Conservation (phyloP, 345 rosid genomes). For the Mangifera indica region DNA sequence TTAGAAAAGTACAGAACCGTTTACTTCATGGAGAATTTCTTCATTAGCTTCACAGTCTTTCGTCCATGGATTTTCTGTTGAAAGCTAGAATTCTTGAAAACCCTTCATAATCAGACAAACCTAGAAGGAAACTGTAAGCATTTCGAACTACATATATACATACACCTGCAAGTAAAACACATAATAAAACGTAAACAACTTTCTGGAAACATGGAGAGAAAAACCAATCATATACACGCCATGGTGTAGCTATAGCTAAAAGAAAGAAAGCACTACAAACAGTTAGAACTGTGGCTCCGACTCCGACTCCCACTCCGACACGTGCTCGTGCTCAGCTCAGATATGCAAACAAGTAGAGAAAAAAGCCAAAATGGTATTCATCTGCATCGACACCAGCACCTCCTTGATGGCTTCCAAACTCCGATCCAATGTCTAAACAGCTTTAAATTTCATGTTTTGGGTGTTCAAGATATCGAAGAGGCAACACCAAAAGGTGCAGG, state of each 20-base stretch:
- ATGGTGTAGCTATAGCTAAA: not conserved
- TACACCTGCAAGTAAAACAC: not conserved
- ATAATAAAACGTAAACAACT: not conserved
- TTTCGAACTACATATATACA: too few relatives aligned
- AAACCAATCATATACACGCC: not conserved
- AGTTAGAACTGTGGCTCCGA: too few relatives aligned
- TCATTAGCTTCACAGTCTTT: not conserved
- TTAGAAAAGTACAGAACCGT: conserved; percentile 9
- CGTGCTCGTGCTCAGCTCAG: not conserved
- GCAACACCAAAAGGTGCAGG: conserved; percentile 46
- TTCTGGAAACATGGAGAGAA: not conserved
- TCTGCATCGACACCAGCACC: conserved; percentile 59
- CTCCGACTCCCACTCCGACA: too few relatives aligned
- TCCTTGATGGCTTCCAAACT: conserved; percentile 4
- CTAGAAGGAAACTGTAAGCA: not conserved
- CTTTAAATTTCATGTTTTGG: not conserved
- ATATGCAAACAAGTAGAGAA: not conserved
- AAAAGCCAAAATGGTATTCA: conserved; percentile 46
- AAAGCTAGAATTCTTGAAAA: not conserved
- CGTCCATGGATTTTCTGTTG: not conserved
- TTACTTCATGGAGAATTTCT: not conserved
- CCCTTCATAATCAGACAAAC: not conserved
- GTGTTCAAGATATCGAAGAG: not conserved
- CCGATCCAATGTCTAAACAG: not conserved
- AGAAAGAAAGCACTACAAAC: not conserved